phyloP scores from a whole-genome alignment of 2,329 filamentous ascomycete genomes.

The Colletotrichum camelliae region DNA sequence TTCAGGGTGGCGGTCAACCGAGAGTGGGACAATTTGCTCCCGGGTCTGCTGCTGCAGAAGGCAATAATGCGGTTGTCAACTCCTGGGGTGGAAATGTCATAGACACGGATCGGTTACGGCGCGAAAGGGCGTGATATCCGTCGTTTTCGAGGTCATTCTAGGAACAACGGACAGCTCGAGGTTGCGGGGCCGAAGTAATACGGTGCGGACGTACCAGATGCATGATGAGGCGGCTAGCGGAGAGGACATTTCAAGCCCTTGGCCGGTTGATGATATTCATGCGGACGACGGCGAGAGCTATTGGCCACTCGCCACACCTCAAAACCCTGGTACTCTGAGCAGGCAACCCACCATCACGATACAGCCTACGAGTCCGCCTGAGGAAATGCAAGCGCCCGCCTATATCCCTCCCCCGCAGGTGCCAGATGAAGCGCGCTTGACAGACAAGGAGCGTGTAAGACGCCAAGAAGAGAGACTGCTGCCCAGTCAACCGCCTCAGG shows the following conservation, averaged over 20 bases:
- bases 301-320: slow-evolving; percentile 11
- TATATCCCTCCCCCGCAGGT: slow-evolving; percentile 67
- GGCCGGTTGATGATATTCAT: slow-evolving; percentile 4
- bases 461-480: slow-evolving; percentile 80
- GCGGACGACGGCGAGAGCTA: slow-evolving; percentile 17
- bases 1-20: slow-evolving; percentile 67
- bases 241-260: slow-evolving; percentile 30
- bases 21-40: slow-evolving; percentile 41
- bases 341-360: slow-evolving; percentile 17
- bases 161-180: slow-evolving; percentile 79
- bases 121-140: slow-evolving; percentile 93
- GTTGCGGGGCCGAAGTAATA: slow-evolving; percentile 19
- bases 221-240: slow-evolving; percentile 34
- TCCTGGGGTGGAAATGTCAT: slow-evolving; percentile 74
- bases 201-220: slow-evolving; percentile 26
- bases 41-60: slow-evolving; percentile 36
- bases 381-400: slow-evolving; percentile 44
- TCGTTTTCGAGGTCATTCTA: slow-evolving; percentile 84
- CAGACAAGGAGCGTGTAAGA: slow-evolving; percentile 83
- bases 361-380: slow-evolving; percentile 21
- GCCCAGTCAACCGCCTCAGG: slow-evolving; percentile 74
- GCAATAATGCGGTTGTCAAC: slow-evolving; percentile 50
- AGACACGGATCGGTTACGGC: slow-evolving; percentile 83
- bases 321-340: not conserved
- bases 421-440: slow-evolving; percentile 64